phyloP scores from a whole-genome alignment of 805 yeast species.

The Jamesozyma rosinii region DNA sequence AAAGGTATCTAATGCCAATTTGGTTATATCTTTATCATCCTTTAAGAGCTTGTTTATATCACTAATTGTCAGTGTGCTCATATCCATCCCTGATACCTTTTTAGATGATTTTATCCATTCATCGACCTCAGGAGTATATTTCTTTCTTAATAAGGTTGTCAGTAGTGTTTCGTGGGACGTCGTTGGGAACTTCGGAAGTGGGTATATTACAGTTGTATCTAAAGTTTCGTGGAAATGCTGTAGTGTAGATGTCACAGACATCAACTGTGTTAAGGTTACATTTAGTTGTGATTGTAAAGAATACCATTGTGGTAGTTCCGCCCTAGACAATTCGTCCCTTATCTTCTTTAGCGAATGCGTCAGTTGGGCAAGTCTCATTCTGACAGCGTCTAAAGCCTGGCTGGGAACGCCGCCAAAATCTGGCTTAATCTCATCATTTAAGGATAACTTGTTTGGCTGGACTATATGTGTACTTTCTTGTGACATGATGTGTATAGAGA shows the following conservation, averaged over 20 bases:
- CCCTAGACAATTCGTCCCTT: constrained; percentile 42
- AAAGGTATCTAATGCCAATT: constrained; percentile 54
- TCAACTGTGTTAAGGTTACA: constrained; percentile 72
- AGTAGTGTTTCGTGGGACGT: constrained; percentile 73
- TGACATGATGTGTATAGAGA: constrained; percentile 2
- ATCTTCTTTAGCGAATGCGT: constrained; percentile 52
- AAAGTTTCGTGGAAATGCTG: constrained; percentile 52
- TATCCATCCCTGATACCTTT: constrained; percentile 26
- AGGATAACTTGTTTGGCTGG: constrained; percentile 1
- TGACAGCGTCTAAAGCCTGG: constrained; percentile 50
- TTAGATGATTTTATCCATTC: constrained; percentile 61
- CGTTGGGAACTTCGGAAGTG: constrained; percentile 76
- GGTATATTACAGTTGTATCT: constrained; percentile 66
- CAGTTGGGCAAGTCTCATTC: constrained; percentile 52
- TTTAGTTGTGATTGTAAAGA: constrained; percentile 77
- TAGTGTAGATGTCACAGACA: constrained; percentile 63
- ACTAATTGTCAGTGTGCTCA: constrained; percentile 19
- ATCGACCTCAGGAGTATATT: constrained; percentile 81
- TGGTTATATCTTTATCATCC: constrained; percentile 57
- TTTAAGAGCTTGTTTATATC: constrained; percentile 20
- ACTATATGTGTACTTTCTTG: constrained; percentile 1
- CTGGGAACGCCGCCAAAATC: constrained; percentile 43
- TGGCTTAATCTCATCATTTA: constrained; percentile 5
- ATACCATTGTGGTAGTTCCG: constrained; percentile 40
- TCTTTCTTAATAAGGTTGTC: constrained; percentile 78